Evolutionary conservation across 495 filamentous ascomycete genomes (phyloP), one percentile per base, ranked within the genome.

Genomic region (Aspergillus mulundensis): DNA sequence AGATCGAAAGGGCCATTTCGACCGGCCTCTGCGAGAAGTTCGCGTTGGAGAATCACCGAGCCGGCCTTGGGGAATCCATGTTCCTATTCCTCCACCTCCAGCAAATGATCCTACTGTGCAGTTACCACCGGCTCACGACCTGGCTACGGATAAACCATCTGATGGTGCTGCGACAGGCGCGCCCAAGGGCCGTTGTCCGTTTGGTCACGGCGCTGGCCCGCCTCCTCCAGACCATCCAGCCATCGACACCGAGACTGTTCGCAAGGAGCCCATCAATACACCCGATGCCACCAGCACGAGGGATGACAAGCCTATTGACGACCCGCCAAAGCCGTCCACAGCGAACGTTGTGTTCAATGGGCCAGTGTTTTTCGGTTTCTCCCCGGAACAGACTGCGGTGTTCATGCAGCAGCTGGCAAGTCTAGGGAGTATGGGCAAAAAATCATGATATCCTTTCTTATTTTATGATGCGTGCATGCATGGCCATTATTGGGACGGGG

Each of bases 41-140:
- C 78, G 91, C 7, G 82, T 96, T 21, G 91, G 91, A 16, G 91
- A 96, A 66, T 92, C 88, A 30, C 91, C 91, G 32, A 93, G 87
- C 66, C 80, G 91, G 23, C 91, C 91, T 24, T 96, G 91, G 91
- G 91, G 91, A 2, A 93, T 96, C 34, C 79, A 79, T 16, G 86
- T 96, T 1, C 91, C 89, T 0, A 62, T 80, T 12, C 69, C 74
- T 12, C 69, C 74, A 20, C 28, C 44, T 12, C 46, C 56, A 34
- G 54, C 24, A 15, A 40, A 59, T 19, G 55, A 61, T 11, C 40
- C 61, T 30, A 52, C 61, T 45, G 59, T 66, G n/a, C 69, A 51
- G 48, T 69, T 60, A 45, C 68, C 54, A 54, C 55, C 53, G 52
- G 57, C 61, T 19, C 63, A 66, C 50, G 62, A 53, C 8, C 56